Evolutionary conservation across 2,329 filamentous ascomycete genomes (phyloP).

Genomic region (Basipetospora sp.): DNA sequence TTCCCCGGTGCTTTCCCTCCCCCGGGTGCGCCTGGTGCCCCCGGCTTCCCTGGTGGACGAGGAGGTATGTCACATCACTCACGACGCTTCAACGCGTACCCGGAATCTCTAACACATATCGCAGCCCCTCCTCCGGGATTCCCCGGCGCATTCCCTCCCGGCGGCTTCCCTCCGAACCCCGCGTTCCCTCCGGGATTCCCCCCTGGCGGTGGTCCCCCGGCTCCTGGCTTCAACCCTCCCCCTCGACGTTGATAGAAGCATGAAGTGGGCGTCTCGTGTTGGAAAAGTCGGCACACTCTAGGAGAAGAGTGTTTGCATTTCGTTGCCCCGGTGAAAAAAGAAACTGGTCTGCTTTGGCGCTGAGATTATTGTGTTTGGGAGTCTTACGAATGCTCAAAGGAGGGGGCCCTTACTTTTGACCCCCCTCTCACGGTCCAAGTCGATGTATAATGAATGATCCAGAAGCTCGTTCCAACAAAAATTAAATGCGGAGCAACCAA

Average conservation of each 20-base stretch:
- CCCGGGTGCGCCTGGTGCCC: constrained; percentile 22
- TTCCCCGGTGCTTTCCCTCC: constrained; percentile 37
- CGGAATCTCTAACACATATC: constrained; percentile 18
- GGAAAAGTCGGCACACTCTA: too few relatives aligned
- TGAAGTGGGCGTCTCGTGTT: too few relatives aligned
- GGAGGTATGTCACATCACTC: constrained; percentile 31
- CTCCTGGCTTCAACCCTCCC: constrained; percentile 64
- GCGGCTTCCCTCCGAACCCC: constrained; percentile 31
- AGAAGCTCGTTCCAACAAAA: too few relatives aligned
- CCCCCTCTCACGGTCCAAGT: too few relatives aligned
- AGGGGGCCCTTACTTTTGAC: neutral
- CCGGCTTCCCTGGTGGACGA: constrained; percentile 37
- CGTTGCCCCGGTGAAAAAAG: neutral
- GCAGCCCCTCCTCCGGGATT: constrained; percentile 35
- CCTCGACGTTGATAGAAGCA: constrained; percentile 39
- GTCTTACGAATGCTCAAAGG: neutral
- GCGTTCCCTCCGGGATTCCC: constrained; percentile 36
- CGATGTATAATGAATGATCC: too few relatives aligned
- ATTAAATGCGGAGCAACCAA: neutral
- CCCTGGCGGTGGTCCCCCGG: constrained; percentile 27
- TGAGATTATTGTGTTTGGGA: too few relatives aligned
- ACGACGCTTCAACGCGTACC: constrained; percentile 1
- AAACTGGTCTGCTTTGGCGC: neutral
- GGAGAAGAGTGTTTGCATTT: too few relatives aligned
- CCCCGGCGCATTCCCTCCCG: constrained; percentile 32